Evolutionary conservation across 805 yeast genomes (phyloP).

Genomic region (Trichomonascus vanleenenianus): DNA sequence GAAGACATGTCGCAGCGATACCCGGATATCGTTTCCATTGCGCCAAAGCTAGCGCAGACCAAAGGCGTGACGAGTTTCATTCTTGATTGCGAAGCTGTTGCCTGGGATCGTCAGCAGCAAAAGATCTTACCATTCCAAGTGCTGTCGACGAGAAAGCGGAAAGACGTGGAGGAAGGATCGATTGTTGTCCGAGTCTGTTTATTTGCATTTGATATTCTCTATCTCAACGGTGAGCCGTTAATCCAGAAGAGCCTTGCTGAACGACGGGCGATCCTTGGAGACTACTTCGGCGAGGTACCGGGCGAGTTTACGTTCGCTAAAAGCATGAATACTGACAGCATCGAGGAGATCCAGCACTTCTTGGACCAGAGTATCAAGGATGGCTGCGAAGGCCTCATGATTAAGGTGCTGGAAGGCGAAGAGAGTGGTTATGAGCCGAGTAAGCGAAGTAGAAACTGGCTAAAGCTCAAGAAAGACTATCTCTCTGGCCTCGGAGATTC

Average conservation of each 20-base stretch:
- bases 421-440: conserved; percentile 91
- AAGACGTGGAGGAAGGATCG: conserved; percentile 80
- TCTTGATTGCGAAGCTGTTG: conserved; percentile 95
- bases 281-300: conserved; percentile 49
- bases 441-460: conserved; percentile 91
- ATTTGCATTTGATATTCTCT: conserved; percentile 83
- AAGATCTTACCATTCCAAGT: conserved; percentile 92
- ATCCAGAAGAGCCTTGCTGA: conserved; percentile 60
- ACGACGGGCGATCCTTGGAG: conserved; percentile 54
- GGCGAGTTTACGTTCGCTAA: conserved; percentile 84
- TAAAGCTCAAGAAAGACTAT: conserved; percentile 90
- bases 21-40: conserved; percentile 75
- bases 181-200: conserved; percentile 87
- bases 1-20: conserved; percentile 96
- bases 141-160: conserved; percentile 85
- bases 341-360: conserved; percentile 70
- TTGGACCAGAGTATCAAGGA: conserved; percentile 84
- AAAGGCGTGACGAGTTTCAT: conserved; percentile 48
- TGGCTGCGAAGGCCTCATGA: conserved; percentile 94
- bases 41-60: conserved; percentile 47
- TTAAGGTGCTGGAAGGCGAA: conserved; percentile 72
- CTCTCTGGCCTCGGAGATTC: conserved; percentile 95
- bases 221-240: conserved; percentile 63
- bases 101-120: conserved; percentile 77
- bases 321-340: conserved; percentile 56